Conservation (phyloP, 768 basidiomycete species). For the Termitomyces sp. region DNA sequence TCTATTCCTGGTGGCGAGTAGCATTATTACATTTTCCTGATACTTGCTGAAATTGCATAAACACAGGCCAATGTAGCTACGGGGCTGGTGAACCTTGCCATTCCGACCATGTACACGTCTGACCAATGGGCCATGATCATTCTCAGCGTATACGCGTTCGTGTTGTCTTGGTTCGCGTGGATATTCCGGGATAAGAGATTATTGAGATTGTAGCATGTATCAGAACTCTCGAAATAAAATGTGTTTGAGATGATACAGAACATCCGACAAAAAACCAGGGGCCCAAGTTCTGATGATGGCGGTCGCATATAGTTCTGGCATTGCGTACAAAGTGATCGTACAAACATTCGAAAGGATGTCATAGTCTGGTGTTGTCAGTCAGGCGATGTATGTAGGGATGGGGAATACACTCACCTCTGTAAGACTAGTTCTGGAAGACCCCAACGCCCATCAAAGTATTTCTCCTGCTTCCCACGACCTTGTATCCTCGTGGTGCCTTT, state of each 20-base stretch:
- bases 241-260: background rate
- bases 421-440: background rate
- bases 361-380: background rate
- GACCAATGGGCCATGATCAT: slow-evolving; percentile 54
- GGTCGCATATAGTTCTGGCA: background rate
- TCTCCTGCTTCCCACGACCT: slow-evolving; percentile 38
- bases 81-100: slow-evolving; percentile 74
- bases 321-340: background rate
- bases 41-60: background rate
- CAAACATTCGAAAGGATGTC: background rate
- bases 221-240: background rate
- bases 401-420: slow-evolving; percentile 2
- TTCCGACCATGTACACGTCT: slow-evolving; percentile 76
- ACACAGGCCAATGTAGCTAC: slow-evolving; percentile 82
- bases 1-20: slow-evolving; percentile 76
- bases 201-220: slow-evolving; percentile 8
- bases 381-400: background rate
- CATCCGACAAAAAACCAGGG: background rate
- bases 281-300: background rate
- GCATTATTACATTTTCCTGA: background rate
- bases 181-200: slow-evolving; percentile 16
- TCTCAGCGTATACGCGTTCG: slow-evolving; percentile 53
- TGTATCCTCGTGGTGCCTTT: slow-evolving; percentile 63
- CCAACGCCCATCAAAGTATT: slow-evolving; percentile 25
- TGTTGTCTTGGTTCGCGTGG: slow-evolving; percentile 65